Conservation (phyloP, 805 yeast species). For the Schizosaccharomyces osmophilus region DNA sequence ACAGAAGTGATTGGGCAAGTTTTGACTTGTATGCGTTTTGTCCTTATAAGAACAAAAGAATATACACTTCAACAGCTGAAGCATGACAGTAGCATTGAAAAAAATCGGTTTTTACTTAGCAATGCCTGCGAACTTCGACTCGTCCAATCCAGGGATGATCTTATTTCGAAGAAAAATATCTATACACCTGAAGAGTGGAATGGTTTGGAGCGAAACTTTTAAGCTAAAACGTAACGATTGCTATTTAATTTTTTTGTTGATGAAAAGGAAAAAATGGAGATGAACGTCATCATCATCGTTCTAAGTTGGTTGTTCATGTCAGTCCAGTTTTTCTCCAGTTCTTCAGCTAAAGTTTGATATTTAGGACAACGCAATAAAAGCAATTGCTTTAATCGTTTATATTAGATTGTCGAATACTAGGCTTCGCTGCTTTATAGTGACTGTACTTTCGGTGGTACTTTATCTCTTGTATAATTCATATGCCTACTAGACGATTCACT, state of each 20-base stretch:
- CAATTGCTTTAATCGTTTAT: too few relatives aligned
- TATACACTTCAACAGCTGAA: background rate
- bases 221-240: too few relatives aligned
- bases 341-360: too few relatives aligned
- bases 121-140: background rate
- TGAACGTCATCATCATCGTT: too few relatives aligned
- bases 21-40: background rate
- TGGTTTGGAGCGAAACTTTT: background rate
- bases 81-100: background rate
- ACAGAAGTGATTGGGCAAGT: background rate
- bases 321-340: too few relatives aligned
- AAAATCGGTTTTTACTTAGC: background rate
- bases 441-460: background rate
- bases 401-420: too few relatives aligned
- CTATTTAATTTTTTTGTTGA: too few relatives aligned
- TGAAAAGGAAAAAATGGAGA: too few relatives aligned
- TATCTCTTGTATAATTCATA: background rate
- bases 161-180: background rate
- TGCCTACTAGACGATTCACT: background rate
- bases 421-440: too few relatives aligned
- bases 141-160: background rate
- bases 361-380: too few relatives aligned
- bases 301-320: too few relatives aligned
- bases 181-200: background rate
- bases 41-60: background rate